Percentiles rank a stretch among this genome's conserved stretches.
phyloP scores from a whole-genome alignment of 2,329 filamentous ascomycete genomes.

The Pseudocercospora crystallina region DNA sequence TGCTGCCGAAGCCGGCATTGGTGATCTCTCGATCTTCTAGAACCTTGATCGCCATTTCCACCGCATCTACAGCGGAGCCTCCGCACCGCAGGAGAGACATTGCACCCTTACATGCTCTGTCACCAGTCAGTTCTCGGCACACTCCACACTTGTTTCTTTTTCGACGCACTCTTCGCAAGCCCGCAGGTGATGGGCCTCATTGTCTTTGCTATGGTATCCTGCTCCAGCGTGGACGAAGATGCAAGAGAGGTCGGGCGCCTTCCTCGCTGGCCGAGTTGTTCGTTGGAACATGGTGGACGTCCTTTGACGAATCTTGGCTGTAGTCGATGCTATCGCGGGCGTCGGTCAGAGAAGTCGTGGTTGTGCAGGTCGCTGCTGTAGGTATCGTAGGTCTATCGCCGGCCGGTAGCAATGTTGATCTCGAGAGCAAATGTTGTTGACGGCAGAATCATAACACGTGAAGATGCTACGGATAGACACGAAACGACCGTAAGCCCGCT shows the following conservation, averaged over 20 bases:
- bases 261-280: constrained; percentile 25
- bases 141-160: background rate
- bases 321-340: constrained; percentile 8
- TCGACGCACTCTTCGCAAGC: constrained; percentile 82
- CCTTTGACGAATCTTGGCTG: constrained; percentile 6
- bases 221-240: constrained; percentile 96
- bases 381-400: constrained; percentile 10
- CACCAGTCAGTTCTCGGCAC: constrained; percentile 20
- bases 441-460: constrained; percentile 9
- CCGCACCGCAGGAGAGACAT: constrained; percentile 81
- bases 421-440: constrained; percentile 3
- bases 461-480: constrained; percentile 1
- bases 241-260: constrained; percentile 58
- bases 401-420: background rate
- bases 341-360: background rate
- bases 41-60: constrained; percentile 81
- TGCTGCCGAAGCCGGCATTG: constrained; percentile 94
- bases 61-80: constrained; percentile 65
- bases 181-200: constrained; percentile 79
- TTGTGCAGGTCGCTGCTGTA: too few species aligned
- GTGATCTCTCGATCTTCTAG: constrained; percentile 95
- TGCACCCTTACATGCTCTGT: constrained; percentile 75
- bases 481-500: constrained; percentile 3
- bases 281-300: constrained; percentile 37
- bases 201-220: constrained; percentile 85